These are phyloP conservation scores for Rhodosporidiobolus odoratus DNA, from an alignment of 768 basidiomycete genomes.

Conservation along the genomic window DNA sequence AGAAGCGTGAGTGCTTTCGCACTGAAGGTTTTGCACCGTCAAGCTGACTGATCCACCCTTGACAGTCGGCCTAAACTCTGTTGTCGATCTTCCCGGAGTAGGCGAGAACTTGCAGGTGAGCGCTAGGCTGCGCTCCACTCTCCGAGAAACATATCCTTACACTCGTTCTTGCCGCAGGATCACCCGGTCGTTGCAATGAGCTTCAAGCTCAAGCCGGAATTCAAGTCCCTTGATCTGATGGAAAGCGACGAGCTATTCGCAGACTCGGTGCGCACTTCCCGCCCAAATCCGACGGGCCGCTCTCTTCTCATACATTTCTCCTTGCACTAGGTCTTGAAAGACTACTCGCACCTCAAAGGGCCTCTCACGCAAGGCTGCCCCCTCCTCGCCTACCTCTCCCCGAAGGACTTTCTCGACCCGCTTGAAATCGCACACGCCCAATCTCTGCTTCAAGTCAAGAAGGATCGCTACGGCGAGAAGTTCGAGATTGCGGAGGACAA, in stretches of 20 bases:
- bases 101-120: constrained; percentile 48
- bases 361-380: constrained; percentile 23
- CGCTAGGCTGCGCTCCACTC: background rate
- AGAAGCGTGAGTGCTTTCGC: background rate
- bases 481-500: background rate
- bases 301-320: too few species aligned
- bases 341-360: background rate
- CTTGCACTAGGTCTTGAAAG: too few species aligned
- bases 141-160: background rate
- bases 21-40: too few species aligned
- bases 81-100: constrained; percentile 50
- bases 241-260: too few species aligned
- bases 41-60: background rate
- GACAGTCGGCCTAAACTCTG: constrained; percentile 40
- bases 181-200: constrained; percentile 26
- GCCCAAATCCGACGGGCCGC: too few species aligned
- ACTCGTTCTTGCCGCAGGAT: constrained; percentile 35
- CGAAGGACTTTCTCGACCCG: background rate
- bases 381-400: constrained; percentile 17
- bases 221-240: constrained; percentile 27
- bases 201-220: constrained; percentile 20
- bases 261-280: too few species aligned
- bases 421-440: constrained; percentile 1
- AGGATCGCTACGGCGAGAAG: background rate
- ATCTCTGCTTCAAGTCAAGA: background rate